Evolutionary conservation across 371 early-diverging fungal genomes (phyloP).

Genomic region (Umbelopsis sp.): DNA sequence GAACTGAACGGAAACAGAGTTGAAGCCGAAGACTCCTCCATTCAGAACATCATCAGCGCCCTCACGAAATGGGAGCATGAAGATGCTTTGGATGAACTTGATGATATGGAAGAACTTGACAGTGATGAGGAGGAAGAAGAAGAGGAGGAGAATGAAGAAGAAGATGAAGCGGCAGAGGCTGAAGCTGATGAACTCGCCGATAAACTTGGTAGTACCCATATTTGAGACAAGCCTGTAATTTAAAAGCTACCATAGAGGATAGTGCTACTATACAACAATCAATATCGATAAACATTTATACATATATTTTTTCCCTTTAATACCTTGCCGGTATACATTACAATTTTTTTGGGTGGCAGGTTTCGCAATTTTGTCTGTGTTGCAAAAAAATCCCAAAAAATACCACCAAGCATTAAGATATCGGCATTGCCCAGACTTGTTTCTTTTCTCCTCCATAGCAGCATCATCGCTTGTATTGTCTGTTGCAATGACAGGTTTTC

Average conservation of each 20-base stretch:
- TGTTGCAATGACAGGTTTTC: constrained; percentile 24
- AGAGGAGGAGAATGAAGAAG: constrained; percentile 69
- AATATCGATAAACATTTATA: background rate
- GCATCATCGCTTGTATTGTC: too few relatives aligned
- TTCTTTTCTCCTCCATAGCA: too few relatives aligned
- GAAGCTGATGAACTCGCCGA: constrained; percentile 43
- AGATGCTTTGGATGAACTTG: constrained; percentile 88
- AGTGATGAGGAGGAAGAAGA: constrained; percentile 77
- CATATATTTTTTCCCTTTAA: background rate
- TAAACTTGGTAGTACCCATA: constrained; percentile 46
- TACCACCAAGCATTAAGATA: too few relatives aligned
- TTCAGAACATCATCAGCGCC: constrained; percentile 71
- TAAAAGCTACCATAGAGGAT: constrained; percentile 14
- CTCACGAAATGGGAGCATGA: constrained; percentile 70
- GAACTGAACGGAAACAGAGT: constrained; percentile 95
- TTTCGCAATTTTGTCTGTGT: background rate
- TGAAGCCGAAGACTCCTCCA: constrained; percentile 75
- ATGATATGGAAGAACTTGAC: constrained; percentile 92
- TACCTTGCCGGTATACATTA: background rate
- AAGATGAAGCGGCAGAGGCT: constrained; percentile 39
- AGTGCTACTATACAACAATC: background rate
- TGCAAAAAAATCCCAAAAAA: background rate
- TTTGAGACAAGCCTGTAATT: constrained; percentile 32
- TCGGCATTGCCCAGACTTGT: too few relatives aligned
- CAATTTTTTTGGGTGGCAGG: background rate